Percentiles rank a stretch among this genome's conserved stretches.
Conservation (phyloP, 2,329 filamentous ascomycete genomes). For the Alternaria burnsii region DNA sequence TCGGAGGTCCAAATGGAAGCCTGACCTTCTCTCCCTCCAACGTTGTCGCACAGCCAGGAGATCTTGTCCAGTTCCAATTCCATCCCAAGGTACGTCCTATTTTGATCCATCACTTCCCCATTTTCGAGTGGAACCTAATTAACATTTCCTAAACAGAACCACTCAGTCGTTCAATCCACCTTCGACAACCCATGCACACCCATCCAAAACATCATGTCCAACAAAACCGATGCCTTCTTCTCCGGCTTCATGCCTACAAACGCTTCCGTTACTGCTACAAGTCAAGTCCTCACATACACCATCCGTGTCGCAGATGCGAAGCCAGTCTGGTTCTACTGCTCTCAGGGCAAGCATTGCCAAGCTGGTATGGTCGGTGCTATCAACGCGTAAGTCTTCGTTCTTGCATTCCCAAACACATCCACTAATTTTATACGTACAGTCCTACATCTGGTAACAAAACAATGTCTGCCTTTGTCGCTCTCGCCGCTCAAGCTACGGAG, state of each 20-base stretch:
- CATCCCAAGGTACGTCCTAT: slow-evolving; percentile 52
- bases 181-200: slow-evolving; percentile 76
- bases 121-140: slow-evolving; percentile 13
- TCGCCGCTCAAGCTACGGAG: slow-evolving; percentile 51
- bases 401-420: neutral
- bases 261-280: slow-evolving; percentile 28
- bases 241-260: slow-evolving; percentile 71
- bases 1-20: slow-evolving; percentile 62
- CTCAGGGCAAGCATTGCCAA: slow-evolving; percentile 77
- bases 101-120: too few species aligned
- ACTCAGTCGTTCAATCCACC: slow-evolving; percentile 80
- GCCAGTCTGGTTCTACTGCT: slow-evolving; percentile 83
- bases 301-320: slow-evolving; percentile 72
- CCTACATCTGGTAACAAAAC: slow-evolving; percentile 49
- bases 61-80: slow-evolving; percentile 64
- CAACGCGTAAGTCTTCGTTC: slow-evolving; percentile 67
- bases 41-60: slow-evolving; percentile 69
- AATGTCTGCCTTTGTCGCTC: slow-evolving; percentile 42
- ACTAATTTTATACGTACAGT: slow-evolving; percentile 32
- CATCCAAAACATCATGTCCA: slow-evolving; percentile 56
- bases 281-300: slow-evolving; percentile 71
- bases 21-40: slow-evolving; percentile 72
- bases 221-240: slow-evolving; percentile 66
- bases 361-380: slow-evolving; percentile 78
- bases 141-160: slow-evolving; percentile 61